Evolutionary conservation across 306 rosid species (phyloP).

Genomic region (Castanopsis chinensis): DNA sequence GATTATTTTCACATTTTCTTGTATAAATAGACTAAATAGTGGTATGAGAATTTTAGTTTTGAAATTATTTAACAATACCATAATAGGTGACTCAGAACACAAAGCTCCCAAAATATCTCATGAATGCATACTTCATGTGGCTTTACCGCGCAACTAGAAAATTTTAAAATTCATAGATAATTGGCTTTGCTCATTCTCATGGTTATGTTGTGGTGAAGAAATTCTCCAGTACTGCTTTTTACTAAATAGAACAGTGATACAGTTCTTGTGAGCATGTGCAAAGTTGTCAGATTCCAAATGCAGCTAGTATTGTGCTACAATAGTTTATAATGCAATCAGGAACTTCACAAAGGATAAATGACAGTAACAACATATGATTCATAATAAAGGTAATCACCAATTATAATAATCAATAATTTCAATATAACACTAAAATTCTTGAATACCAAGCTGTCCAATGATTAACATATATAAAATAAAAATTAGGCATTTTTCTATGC

Average conservation of each 20-base stretch:
- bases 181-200: not conserved
- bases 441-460: not conserved
- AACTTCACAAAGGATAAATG: not conserved
- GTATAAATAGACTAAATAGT: not conserved
- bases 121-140: not conserved
- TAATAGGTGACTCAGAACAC: not conserved
- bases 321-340: not conserved
- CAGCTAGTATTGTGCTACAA: not conserved
- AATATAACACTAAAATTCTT: not conserved
- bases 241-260: not conserved
- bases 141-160: not conserved
- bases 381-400: not conserved
- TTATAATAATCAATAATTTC: not conserved
- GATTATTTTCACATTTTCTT: not conserved
- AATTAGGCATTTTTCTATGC: not conserved
- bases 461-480: not conserved
- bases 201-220: not conserved
- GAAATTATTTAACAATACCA: not conserved
- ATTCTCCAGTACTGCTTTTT: not conserved
- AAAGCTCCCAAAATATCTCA: not conserved
- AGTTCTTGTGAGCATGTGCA: not conserved
- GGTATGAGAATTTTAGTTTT: not conserved
- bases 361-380: not conserved
- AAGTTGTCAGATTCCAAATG: not conserved
- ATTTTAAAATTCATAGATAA: not conserved